Percentiles rank a stretch among this genome's conserved stretches.
phyloP scores from a whole-genome alignment of 352 stramenopile species.

The Phytopythium oedochilum region DNA sequence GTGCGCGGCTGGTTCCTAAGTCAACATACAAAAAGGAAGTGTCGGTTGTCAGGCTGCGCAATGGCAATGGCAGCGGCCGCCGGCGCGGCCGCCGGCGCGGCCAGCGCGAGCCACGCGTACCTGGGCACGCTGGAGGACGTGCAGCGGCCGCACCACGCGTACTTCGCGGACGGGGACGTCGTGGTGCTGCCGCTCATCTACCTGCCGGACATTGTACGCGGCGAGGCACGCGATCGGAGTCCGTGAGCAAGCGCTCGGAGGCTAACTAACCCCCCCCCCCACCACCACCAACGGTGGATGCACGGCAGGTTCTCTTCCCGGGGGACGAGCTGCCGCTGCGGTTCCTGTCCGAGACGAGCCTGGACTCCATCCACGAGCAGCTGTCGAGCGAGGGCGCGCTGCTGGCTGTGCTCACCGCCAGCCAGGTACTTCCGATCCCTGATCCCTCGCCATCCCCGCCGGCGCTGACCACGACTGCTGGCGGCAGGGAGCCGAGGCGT shows the following conservation, averaged over 20 bases:
- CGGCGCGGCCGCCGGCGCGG: not conserved
- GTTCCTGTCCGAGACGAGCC: constrained; percentile 54
- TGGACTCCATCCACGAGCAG: constrained; percentile 41
- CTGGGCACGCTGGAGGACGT: constrained; percentile 66
- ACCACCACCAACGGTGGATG: too few species aligned
- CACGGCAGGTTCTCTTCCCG: constrained; percentile 69
- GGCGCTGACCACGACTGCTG: too few species aligned
- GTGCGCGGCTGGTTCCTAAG: too few species aligned
- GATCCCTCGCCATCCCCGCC: too few species aligned
- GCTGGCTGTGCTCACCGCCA: constrained; percentile 49
- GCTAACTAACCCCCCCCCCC: not conserved
- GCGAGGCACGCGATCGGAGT: not conserved
- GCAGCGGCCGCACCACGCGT: constrained; percentile 32
- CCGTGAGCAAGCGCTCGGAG: too few species aligned
- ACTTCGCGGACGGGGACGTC: constrained; percentile 44
- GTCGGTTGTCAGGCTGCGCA: too few species aligned
- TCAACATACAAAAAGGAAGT: too few species aligned
- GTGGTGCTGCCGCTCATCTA: constrained; percentile 65
- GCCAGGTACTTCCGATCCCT: too few species aligned
- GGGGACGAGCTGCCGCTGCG: constrained; percentile 72
- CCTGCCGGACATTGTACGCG: constrained; percentile 67
- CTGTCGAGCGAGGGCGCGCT: constrained; percentile 39
- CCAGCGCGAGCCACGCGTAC: constrained; percentile 50
- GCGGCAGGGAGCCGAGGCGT: constrained; percentile 27
- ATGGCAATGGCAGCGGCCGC: not conserved